phyloP scores from a whole-genome alignment of 306 rosid species.

The Pyrus betulifolia region DNA sequence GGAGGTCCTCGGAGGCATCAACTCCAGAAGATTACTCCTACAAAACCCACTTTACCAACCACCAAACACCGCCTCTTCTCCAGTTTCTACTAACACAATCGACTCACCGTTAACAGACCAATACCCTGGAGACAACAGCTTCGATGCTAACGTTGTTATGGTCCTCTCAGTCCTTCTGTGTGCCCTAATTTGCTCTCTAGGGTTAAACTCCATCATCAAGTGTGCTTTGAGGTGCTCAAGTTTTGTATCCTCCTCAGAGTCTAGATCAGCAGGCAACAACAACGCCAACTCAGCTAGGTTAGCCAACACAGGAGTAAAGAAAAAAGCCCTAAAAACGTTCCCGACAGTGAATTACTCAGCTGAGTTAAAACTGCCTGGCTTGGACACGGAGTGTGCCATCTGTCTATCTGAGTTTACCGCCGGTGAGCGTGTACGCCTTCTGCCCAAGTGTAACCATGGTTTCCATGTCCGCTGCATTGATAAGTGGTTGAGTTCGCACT shows the following conservation, averaged over 20 bases:
- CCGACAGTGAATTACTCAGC: slow-evolving; percentile 43
- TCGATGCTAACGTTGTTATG: slow-evolving; percentile 86
- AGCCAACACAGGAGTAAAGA: slow-evolving; percentile 55
- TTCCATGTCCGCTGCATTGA: slow-evolving; percentile 83
- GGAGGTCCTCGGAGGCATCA: slow-evolving; percentile 15
- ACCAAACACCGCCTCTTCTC: slow-evolving; percentile 27
- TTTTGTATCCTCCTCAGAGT: slow-evolving; percentile 26
- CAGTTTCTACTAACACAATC: slow-evolving; percentile 11
- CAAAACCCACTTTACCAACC: slow-evolving; percentile 31
- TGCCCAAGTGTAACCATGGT: slow-evolving; percentile 84
- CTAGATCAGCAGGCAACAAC: not conserved
- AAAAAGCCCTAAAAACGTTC: slow-evolving; percentile 73
- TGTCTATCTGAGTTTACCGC: slow-evolving; percentile 60
- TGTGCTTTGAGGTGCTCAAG: slow-evolving; percentile 68
- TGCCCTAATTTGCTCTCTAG: slow-evolving; percentile 78
- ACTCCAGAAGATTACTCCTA: slow-evolving; percentile 65
- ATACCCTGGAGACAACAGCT: slow-evolving; percentile 38
- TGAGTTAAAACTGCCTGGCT: slow-evolving; percentile 41
- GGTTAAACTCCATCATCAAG: slow-evolving; percentile 71
- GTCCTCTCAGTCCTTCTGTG: slow-evolving; percentile 86
- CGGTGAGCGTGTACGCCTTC: slow-evolving; percentile 58
- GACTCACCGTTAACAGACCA: slow-evolving; percentile 10
- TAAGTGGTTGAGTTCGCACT: slow-evolving; percentile 79
- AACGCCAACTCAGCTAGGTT: not conserved
- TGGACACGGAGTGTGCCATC: slow-evolving; percentile 68